These are phyloP conservation scores for Petunia hybrid DNA, from an alignment of 305 asterid genomes.

Conservation along the genomic window DNA sequence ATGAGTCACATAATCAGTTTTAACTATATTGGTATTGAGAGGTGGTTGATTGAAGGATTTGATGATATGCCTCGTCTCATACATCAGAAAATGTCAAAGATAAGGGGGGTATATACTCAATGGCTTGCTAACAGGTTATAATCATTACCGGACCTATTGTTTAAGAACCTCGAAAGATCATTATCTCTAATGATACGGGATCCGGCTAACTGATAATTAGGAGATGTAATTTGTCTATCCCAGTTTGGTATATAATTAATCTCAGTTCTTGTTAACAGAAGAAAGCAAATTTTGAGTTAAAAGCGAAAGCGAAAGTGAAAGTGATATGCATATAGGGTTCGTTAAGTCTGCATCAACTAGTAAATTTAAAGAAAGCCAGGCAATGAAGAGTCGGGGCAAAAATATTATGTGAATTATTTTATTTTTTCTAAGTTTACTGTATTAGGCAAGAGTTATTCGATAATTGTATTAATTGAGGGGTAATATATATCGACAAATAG, in stretches of 20 bases:
- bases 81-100: neutral
- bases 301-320: neutral
- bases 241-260: neutral
- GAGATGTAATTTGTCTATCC: neutral
- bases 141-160: neutral
- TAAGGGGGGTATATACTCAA: neutral
- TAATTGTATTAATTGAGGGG: too few species aligned
- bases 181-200: neutral
- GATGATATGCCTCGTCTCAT: too few species aligned
- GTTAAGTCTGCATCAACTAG: conserved; percentile 21
- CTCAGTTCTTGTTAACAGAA: neutral
- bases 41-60: too few species aligned
- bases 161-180: neutral
- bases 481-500: too few species aligned
- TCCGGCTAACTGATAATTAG: neutral
- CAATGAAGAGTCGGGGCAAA: neutral
- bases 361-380: neutral
- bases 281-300: neutral
- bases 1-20: neutral
- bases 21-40: neutral
- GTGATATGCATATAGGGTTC: neutral
- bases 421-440: too few species aligned
- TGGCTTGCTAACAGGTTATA: too few species aligned
- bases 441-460: too few species aligned
- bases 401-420: too few species aligned